Conservation (phyloP, 768 basidiomycete genomes). For the Steccherinum ochraceum region DNA sequence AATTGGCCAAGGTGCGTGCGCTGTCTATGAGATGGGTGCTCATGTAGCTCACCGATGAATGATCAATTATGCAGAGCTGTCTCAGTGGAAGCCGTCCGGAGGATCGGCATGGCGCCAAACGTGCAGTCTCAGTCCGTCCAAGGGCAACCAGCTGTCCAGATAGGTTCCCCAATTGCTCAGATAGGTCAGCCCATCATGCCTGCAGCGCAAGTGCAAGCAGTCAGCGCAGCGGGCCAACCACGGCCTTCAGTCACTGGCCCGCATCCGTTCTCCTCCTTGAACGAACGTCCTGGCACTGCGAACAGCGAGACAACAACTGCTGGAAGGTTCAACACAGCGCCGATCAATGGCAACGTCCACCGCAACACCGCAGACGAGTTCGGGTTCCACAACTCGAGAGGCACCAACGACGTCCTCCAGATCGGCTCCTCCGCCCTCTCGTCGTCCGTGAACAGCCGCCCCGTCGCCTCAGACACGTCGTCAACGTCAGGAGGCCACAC, state of each 20-base stretch:
- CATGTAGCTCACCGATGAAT: no score
- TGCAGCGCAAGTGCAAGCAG: background rate
- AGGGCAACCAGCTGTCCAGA: background rate
- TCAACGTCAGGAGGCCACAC: background rate
- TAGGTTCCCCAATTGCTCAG: conserved; percentile 5
- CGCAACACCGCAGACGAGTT: conserved; percentile 17
- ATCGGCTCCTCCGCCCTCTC: background rate
- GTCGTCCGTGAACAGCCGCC: background rate
- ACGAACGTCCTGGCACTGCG: background rate
- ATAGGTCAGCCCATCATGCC: conserved; percentile 5
- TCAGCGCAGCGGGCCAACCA: background rate
- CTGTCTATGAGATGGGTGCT: no score
- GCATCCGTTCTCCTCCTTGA: background rate
- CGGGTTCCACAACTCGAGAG: conserved; percentile 5
- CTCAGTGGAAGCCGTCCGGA: conserved; percentile 64
- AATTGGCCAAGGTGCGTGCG: conserved; percentile 75
- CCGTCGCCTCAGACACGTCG: conserved; percentile 1
- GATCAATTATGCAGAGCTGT: conserved; percentile 58
- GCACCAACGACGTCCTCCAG: background rate
- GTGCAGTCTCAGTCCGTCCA: conserved; percentile 23
- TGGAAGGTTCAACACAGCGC: conserved; percentile 25
- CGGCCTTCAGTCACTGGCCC: background rate
- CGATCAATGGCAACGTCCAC: conserved; percentile 11
- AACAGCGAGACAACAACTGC: conserved; percentile 1
- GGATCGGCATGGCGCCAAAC: conserved; percentile 43